Conservation (phyloP, 257 asterid species). For the Jacaranda mimosifolia region DNA sequence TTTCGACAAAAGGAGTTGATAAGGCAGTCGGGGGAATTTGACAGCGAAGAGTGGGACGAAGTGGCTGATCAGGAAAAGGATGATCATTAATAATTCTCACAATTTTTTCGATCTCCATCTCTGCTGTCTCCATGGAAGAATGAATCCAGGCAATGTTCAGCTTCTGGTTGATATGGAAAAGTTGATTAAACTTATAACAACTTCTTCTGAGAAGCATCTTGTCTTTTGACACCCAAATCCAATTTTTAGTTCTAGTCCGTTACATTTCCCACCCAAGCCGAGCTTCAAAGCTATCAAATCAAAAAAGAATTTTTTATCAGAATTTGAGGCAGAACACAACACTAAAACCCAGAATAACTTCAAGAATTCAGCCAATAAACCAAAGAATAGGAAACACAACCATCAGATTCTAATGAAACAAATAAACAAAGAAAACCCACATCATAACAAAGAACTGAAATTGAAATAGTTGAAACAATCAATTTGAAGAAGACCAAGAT, state of each 20-base stretch:
- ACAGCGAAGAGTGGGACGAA: slow-evolving; percentile 56
- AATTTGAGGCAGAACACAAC: not conserved
- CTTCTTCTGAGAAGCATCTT: slow-evolving; percentile 44
- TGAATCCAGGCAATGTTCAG: slow-evolving; percentile 47
- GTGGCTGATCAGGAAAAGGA: slow-evolving; percentile 68
- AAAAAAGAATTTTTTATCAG: too few relatives aligned
- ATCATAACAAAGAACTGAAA: not conserved
- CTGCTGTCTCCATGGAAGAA: slow-evolving; percentile 39
- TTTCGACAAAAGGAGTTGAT: slow-evolving; percentile 68
- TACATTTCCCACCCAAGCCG: not conserved
- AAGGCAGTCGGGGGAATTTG: slow-evolving; percentile 51
- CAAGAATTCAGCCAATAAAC: too few relatives aligned
- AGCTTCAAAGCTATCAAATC: not conserved
- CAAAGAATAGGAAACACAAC: not conserved
- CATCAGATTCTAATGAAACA: not conserved
- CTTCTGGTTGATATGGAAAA: slow-evolving; percentile 36
- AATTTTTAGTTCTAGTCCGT: not conserved
- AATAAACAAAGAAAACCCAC: not conserved
- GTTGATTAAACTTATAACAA: slow-evolving; percentile 23
- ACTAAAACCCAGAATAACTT: not conserved
- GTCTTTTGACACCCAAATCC: slow-evolving; percentile 17
- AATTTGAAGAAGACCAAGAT: not conserved
- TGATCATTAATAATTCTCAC: slow-evolving; percentile 67
- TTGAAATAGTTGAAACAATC: slow-evolving; percentile 1
- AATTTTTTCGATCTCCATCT: slow-evolving; percentile 49